Evolutionary conservation across 1,284 basidiomycete species (phyloP).

Genomic region (Golubevia sp.): DNA sequence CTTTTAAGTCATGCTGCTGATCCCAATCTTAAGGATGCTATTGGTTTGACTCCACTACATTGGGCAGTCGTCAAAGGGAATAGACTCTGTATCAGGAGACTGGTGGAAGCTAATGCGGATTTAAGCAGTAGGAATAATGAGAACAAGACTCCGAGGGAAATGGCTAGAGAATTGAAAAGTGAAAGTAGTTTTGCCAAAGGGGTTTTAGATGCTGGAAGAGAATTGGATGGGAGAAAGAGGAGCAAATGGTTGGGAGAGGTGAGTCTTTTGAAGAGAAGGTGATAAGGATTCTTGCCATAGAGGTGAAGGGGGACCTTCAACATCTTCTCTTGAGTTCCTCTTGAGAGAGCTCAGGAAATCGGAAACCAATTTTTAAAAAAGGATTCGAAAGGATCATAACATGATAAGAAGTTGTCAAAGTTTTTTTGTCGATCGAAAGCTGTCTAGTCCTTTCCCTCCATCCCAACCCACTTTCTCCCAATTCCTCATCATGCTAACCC

Average conservation of each 20-base stretch:
- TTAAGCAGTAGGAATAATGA: conserved; percentile 79
- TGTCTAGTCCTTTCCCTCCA: neutral
- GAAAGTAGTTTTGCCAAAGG: too few species aligned
- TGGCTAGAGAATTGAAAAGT: conserved; percentile 79
- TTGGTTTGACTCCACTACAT: conserved; percentile 86
- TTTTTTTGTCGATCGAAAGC: too few species aligned
- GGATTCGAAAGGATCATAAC: too few species aligned
- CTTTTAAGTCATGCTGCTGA: conserved; percentile 86
- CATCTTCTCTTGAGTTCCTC: too few species aligned
- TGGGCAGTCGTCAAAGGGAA: conserved; percentile 99
- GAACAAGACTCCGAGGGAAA: conserved; percentile 86
- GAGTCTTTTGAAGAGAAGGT: conserved; percentile 29
- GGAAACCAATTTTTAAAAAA: too few species aligned
- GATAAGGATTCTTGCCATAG: too few species aligned
- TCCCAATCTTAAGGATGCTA: conserved; percentile 75
- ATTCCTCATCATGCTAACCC: neutral
- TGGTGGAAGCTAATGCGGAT: conserved; percentile 84
- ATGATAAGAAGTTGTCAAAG: too few species aligned
- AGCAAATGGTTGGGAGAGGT: conserved; percentile 75
- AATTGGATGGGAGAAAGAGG: conserved; percentile 75
- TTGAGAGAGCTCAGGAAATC: too few species aligned
- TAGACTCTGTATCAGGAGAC: conserved; percentile 76
- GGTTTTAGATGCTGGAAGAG: conserved; percentile 65
- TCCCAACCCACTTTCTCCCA: neutral
- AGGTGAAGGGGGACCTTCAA: too few species aligned